Evolutionary conservation across 768 basidiomycete species (phyloP).

Genomic region (Punctularia strigosozonata): DNA sequence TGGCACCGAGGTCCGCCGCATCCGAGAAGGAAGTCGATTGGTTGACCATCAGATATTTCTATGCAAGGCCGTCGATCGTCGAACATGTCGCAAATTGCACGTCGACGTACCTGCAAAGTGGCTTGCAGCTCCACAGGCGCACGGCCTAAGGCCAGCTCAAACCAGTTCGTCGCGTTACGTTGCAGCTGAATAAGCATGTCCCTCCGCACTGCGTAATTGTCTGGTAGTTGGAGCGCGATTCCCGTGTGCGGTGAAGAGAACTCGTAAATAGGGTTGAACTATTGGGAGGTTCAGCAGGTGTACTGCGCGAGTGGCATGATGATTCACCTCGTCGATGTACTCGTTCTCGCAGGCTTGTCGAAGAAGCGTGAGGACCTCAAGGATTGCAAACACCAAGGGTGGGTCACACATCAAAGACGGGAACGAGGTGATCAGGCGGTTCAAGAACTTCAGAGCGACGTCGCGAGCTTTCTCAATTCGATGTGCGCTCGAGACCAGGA

Average conservation of each 20-base stretch:
- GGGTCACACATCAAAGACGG: constrained; percentile 92
- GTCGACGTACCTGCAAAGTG: constrained; percentile 62
- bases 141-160: constrained; percentile 73
- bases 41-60: constrained; percentile 84
- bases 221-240: constrained; percentile 70
- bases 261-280: constrained; percentile 85
- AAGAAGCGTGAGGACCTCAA: constrained; percentile 85
- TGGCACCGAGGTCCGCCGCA: constrained; percentile 82
- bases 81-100: neutral
- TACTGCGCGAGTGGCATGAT: neutral
- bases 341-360: constrained; percentile 85
- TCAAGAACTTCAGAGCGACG: constrained; percentile 72
- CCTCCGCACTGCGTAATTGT: constrained; percentile 76
- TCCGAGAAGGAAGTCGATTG: constrained; percentile 59
- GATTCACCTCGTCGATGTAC: constrained; percentile 73
- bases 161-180: constrained; percentile 70
- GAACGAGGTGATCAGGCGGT: constrained; percentile 80
- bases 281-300: constrained; percentile 1
- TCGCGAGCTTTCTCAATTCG: constrained; percentile 73
- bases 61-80: neutral
- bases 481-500: constrained; percentile 74
- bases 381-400: constrained; percentile 74
- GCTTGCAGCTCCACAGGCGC: constrained; percentile 91
- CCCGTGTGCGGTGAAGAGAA: constrained; percentile 70
- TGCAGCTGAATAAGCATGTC: constrained; percentile 72